Conservation (phyloP, 345 rosid genomes). For the Acer negundo region DNA sequence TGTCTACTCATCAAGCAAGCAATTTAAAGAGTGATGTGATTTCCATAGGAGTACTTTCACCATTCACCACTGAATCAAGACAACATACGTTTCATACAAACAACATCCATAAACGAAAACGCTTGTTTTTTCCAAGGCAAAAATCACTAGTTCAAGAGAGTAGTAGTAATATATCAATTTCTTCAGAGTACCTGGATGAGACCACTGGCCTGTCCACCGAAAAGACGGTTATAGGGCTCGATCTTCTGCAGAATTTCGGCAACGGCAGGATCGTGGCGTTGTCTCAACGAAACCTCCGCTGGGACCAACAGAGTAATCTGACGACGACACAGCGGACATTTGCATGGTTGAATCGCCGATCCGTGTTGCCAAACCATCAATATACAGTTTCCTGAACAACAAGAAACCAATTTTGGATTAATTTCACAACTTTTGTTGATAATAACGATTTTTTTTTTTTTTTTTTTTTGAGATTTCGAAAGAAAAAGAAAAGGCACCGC, state of each 20-base stretch:
- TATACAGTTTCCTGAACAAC: slow-evolving; percentile 63
- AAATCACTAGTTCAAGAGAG: no score
- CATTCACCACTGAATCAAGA: no score
- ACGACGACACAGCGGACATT: slow-evolving; percentile 91
- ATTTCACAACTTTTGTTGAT: background rate
- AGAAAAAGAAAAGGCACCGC: slow-evolving; percentile 46
- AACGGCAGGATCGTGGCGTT: slow-evolving; percentile 44
- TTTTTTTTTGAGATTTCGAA: no score
- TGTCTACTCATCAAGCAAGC: background rate
- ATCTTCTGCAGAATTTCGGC: slow-evolving; percentile 52
- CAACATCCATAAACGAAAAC: no score
- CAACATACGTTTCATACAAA: no score
- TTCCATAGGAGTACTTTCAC: no score
- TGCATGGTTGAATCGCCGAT: slow-evolving; percentile 69
- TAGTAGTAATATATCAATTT: no score
- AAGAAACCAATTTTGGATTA: background rate
- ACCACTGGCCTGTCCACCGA: slow-evolving; percentile 54
- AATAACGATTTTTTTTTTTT: background rate
- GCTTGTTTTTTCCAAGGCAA: no score
- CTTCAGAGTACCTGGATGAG: slow-evolving; percentile 57
- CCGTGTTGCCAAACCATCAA: slow-evolving; percentile 88
- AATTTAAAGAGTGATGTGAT: no score
- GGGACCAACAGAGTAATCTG: slow-evolving; percentile 80
- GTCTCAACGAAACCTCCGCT: slow-evolving; percentile 52
- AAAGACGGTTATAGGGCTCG: slow-evolving; percentile 71